Base-by-base conservation (phyloP, 495 filamentous ascomycete genomes). In the Hypoxylon fuscum region DNA sequence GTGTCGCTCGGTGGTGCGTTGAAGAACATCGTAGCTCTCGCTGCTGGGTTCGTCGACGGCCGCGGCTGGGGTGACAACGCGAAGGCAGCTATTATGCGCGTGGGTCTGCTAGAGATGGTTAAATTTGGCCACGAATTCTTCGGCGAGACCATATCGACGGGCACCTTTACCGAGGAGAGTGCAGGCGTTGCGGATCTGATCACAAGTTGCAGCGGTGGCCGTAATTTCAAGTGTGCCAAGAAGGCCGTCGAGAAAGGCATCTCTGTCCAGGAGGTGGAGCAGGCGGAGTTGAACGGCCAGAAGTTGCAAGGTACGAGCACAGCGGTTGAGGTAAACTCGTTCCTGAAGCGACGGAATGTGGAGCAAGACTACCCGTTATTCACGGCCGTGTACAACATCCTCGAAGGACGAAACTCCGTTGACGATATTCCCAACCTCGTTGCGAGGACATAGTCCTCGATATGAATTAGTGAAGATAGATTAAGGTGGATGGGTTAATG, bases 61-160 rank as follows among this genome's bases (percentile, higher is more conserved):
- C 85, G 94, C 62, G 93, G 93, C 56, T 99, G 96, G 96, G 96
- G 94, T 63, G 92, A 96, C 77, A 98, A 97, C 68, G 93, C 94
- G 44, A 97, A 97, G 78, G 92, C 95, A 35, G 95, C 95, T 17
- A 87, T 98, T 43, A 97, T 97, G 93, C 90, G 95, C 9, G 88
- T 97, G 22, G 95, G 95, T 7, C 83, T 98, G 50, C 80, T 96
- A 47, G 95, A 98, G 78, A 96, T 95, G 87, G 91, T 96, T 54
- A 88, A 90, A 59, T 99, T 99, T 65, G 93, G 93, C 32, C 89
- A 91, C 74, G 85, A 87, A 68, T 99, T 97, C 83, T 99, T 97
- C 73, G 84, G 84, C 9, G 84, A 91, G 50, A 88, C 88, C 1
- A 88, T 95, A 41, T 79, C 88, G 25, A 84, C 88, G 15, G 86